Evolutionary conservation across 169 alveolate genomes (phyloP).

Genomic region (Plasmodium cynomolgi): DNA sequence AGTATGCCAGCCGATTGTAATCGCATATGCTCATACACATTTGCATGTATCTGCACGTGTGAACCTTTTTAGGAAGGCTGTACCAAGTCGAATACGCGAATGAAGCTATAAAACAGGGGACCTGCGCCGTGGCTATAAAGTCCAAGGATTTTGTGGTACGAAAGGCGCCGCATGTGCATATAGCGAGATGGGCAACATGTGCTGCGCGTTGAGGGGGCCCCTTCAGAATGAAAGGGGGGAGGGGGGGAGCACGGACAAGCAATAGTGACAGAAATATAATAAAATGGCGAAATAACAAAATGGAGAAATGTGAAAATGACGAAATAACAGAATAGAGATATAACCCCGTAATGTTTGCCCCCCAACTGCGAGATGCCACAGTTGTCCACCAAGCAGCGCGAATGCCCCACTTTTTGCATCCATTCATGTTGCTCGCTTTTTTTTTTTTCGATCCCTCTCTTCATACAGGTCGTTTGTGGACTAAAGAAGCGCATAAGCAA

Average conservation of each 20-base stretch:
- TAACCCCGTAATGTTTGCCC: background rate
- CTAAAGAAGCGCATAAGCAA: constrained; percentile 92
- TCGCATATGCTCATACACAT: background rate
- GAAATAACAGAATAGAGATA: background rate
- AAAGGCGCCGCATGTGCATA: background rate
- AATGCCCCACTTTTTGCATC: background rate
- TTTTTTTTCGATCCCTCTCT: background rate
- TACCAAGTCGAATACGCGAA: constrained; percentile 97
- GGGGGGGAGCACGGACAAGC: background rate
- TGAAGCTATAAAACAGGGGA: constrained; percentile 98
- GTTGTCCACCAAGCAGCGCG: background rate
- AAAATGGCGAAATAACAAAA: background rate
- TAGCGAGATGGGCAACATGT: background rate
- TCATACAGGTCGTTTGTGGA: constrained; percentile 90
- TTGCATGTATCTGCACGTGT: background rate
- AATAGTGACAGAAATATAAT: background rate
- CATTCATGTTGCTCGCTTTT: background rate
- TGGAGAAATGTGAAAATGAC: too few species aligned
- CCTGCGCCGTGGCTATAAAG: constrained; percentile 92
- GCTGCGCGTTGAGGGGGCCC: background rate
- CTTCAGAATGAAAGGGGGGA: background rate
- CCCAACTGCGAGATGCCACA: background rate
- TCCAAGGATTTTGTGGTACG: constrained; percentile 92
- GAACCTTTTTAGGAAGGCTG: constrained; percentile 85
- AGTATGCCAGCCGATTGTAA: background rate